These are phyloP conservation scores for Hygrocybe coccinea DNA, from an alignment of 768 basidiomycete genomes.

Conservation along the genomic window DNA sequence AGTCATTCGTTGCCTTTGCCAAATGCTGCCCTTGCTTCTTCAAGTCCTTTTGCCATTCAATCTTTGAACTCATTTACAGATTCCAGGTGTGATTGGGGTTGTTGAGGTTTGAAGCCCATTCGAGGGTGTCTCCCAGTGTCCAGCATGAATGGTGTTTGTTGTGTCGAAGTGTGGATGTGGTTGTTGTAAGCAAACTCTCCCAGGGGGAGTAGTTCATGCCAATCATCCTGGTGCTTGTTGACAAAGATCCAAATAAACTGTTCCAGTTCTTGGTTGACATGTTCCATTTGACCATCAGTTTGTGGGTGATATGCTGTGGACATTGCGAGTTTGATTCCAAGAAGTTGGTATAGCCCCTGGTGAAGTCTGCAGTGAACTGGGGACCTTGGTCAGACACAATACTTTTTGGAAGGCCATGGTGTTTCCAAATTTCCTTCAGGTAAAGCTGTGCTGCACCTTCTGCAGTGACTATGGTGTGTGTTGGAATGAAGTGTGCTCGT, in stretches of 20 bases:
- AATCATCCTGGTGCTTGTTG: conserved; percentile 23
- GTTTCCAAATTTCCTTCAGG: too few relatives aligned
- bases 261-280: conserved; percentile 29
- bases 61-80: conserved; percentile 10
- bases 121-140: conserved; percentile 11
- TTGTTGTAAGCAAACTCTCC: too few relatives aligned
- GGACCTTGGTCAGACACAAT: too few relatives aligned
- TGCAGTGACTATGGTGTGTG: too few relatives aligned
- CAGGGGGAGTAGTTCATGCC: too few relatives aligned
- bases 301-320: too few relatives aligned
- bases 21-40: conserved; percentile 14
- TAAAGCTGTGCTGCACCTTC: too few relatives aligned
- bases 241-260: conserved; percentile 25
- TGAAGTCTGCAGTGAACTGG: conserved; percentile 30
- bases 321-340: conserved; percentile 31
- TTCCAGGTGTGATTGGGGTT: neutral
- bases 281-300: too few relatives aligned
- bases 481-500: too few relatives aligned
- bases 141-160: conserved; percentile 13
- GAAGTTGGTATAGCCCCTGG: conserved; percentile 21
- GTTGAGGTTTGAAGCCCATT: conserved; percentile 9
- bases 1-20: conserved; percentile 14
- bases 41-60: conserved; percentile 13
- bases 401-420: too few relatives aligned
- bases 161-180: conserved; percentile 7